A percentile compares a stretch with the other conserved stretches of the same genome.
Evolutionary conservation across 169 alveolate species (phyloP).

Genomic region (Besnoitia besnoiti): DNA sequence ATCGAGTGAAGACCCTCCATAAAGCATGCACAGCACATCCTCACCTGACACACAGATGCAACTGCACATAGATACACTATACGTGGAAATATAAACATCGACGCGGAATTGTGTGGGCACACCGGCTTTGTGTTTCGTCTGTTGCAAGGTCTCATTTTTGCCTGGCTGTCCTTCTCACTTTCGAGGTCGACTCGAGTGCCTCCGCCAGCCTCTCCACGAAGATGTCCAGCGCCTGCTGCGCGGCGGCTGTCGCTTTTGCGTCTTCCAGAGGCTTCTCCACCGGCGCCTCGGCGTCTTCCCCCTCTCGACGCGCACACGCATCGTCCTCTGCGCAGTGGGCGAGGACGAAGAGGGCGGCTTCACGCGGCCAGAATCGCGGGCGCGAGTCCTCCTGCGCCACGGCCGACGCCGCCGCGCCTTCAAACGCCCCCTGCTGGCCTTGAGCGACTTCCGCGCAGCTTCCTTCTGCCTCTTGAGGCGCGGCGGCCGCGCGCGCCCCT

Average conservation of each 20-base stretch:
- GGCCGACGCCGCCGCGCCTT: neutral
- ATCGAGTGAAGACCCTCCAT: too few relatives aligned
- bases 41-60: too few relatives aligned
- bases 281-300: neutral
- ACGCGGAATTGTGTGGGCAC: too few relatives aligned
- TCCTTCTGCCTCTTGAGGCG: neutral
- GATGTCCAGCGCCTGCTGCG: neutral
- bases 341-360: neutral
- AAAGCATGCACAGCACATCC: too few relatives aligned
- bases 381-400: too few relatives aligned
- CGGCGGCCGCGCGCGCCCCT: too few relatives aligned
- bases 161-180: neutral
- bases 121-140: too few relatives aligned
- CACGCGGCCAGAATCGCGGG: neutral
- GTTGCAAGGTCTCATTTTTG: too few relatives aligned
- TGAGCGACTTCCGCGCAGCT: neutral
- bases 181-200: neutral
- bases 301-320: neutral
- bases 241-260: neutral
- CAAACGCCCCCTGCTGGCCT: neutral
- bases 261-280: neutral
- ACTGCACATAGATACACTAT: too few relatives aligned
- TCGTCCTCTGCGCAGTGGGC: neutral
- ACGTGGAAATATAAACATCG: too few relatives aligned
- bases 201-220: neutral